Evolutionary conservation across 352 stramenopile species (phyloP).

Genomic region (Phytophthora sojae): DNA sequence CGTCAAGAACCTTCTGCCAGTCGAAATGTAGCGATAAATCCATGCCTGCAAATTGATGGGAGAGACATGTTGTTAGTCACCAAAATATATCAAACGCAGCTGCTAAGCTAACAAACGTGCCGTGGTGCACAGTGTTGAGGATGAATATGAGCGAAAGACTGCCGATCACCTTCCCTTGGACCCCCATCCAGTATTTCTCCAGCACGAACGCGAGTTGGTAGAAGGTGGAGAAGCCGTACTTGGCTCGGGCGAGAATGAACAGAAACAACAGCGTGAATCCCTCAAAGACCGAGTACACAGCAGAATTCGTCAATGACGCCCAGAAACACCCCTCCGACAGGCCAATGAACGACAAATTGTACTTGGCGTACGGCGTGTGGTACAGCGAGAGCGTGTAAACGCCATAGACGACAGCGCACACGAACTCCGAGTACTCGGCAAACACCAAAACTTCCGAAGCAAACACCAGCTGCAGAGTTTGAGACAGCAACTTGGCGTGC

Average conservation of each 20-base stretch:
- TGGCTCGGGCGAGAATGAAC: slow-evolving; percentile 18
- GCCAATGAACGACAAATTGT: slow-evolving; percentile 25
- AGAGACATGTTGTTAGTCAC: neutral
- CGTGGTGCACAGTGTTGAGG: slow-evolving; percentile 21
- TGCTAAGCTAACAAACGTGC: neutral
- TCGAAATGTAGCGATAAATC: slow-evolving; percentile 24
- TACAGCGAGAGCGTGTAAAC: slow-evolving; percentile 31
- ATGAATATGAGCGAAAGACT: slow-evolving; percentile 37
- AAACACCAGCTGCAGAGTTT: slow-evolving; percentile 35
- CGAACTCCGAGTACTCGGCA: slow-evolving; percentile 43
- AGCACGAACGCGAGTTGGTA: slow-evolving; percentile 45
- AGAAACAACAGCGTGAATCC: slow-evolving; percentile 21
- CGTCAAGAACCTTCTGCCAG: slow-evolving; percentile 27
- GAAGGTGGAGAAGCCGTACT: slow-evolving; percentile 37
- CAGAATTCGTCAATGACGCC: neutral
- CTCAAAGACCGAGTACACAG: slow-evolving; percentile 22
- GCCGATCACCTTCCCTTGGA: slow-evolving; percentile 34
- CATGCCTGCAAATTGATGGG: neutral
- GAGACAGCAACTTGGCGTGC: slow-evolving; percentile 23
- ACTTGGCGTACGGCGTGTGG: slow-evolving; percentile 21
- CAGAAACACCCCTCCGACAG: neutral
- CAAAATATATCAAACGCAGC: neutral
- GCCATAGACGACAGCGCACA: slow-evolving; percentile 33
- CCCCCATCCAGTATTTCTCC: slow-evolving; percentile 39
- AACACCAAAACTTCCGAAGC: slow-evolving; percentile 33